Base-by-base conservation (phyloP, 1,284 basidiomycete species). In the Mixia osmundae region DNA sequence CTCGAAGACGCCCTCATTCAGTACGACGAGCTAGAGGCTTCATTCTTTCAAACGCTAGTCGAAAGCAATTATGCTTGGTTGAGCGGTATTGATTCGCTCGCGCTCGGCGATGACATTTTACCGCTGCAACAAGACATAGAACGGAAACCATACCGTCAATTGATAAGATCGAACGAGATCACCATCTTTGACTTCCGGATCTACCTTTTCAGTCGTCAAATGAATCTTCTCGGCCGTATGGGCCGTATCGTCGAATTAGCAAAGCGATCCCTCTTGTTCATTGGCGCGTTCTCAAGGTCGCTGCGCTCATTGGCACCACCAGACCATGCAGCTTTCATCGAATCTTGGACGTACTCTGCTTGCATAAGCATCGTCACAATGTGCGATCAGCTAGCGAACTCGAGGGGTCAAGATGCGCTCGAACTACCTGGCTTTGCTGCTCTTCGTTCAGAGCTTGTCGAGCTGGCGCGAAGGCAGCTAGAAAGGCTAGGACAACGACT, bases 281-380 rank as follows among this genome's bases (percentile, higher is more conserved):
- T 97, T 28, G 69, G 68, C 20, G 67, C 68, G n/a, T 80, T 95
- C 49, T 72, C 77, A 16, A 11, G 16, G 29, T 16, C 19, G 9
- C 30, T 7, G 30, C 25, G 34, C 33, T 36, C 27, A 25, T 20
- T 30, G 28, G 29, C 23, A 19, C 32, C 16, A 16, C 28, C 35
- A 34, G 37, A 44, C 29, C 10, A 9, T 37, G 4, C 46, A 85
- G 75, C 71, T 50, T 91, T 91, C 50, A 64, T 94, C 26, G 80
- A 94, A 54, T 76, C 77, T 0, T 97, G 91, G 89, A 76, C 70
- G 16, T 95, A 83, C 55, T 82, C 78, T 8, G 82, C 83, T 1
- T 74, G 82, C 16, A 61, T 89, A 37, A 82, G 77, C 47, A 72
- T 77, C 28, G 72, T 89, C 10, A 72, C 80, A 14, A 72, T 76